Evolutionary conservation across 1,284 basidiomycete species (phyloP).

Genomic region (Porodaedalea pini): DNA sequence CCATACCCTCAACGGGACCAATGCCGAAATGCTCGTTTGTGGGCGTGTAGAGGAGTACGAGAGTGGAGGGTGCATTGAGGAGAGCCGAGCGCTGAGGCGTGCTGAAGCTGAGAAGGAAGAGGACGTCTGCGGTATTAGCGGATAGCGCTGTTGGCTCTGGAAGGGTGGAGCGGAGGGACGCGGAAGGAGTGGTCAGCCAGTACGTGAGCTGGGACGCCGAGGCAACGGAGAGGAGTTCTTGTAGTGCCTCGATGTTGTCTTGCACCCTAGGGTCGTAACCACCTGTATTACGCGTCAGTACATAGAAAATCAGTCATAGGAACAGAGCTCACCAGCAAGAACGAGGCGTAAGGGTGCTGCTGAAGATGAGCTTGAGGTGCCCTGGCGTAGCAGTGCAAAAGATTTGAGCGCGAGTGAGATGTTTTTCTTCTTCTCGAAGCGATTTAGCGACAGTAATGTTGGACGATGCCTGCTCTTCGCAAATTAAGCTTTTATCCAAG

Average conservation of each 20-base stretch:
- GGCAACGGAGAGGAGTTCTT: slow-evolving; percentile 53
- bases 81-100: slow-evolving; percentile 75
- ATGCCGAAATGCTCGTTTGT: slow-evolving; percentile 97
- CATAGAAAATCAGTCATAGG: neutral
- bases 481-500: slow-evolving; percentile 7
- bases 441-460: slow-evolving; percentile 87
- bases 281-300: slow-evolving; percentile 39
- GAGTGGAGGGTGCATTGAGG: slow-evolving; percentile 60
- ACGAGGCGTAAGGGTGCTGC: slow-evolving; percentile 53
- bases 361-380: slow-evolving; percentile 17
- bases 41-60: slow-evolving; percentile 88
- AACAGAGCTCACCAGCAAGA: slow-evolving; percentile 58
- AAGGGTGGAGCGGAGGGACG: slow-evolving; percentile 29
- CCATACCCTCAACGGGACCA: slow-evolving; percentile 94
- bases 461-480: slow-evolving; percentile 53
- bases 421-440: slow-evolving; percentile 97
- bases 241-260: slow-evolving; percentile 69
- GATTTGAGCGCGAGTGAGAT: slow-evolving; percentile 76
- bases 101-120: slow-evolving; percentile 87
- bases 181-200: slow-evolving; percentile 39
- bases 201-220: slow-evolving; percentile 49
- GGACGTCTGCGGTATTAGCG: slow-evolving; percentile 53
- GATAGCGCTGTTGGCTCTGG: slow-evolving; percentile 34
- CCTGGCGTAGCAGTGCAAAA: slow-evolving; percentile 53
- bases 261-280: slow-evolving; percentile 70